Conservation (phyloP, 768 basidiomycete genomes). For the Auricularia sp. region DNA sequence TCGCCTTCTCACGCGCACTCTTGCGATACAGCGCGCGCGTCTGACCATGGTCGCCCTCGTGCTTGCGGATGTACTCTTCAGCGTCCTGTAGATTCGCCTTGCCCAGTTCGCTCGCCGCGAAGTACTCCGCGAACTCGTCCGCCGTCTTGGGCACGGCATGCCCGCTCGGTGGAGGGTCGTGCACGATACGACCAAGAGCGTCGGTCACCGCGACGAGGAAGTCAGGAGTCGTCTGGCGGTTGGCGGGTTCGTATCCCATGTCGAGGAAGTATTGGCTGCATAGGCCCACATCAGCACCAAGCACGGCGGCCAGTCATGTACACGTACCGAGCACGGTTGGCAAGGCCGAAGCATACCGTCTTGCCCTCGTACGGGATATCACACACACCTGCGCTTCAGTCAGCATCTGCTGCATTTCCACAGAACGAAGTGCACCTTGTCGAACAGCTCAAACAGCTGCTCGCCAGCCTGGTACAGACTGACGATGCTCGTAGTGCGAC, state of each 20-base stretch:
- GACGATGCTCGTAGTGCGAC: conserved; percentile 69
- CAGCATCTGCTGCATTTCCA: too few relatives aligned
- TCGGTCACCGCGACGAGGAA: conserved; percentile 61
- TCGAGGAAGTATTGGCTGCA: conserved; percentile 54
- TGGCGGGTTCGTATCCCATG: conserved; percentile 61
- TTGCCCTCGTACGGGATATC: conserved; percentile 50
- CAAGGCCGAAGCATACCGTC: conserved; percentile 68
- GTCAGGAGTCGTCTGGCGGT: conserved; percentile 79
- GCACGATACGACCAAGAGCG: conserved; percentile 45
- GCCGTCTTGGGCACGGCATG: conserved; percentile 40
- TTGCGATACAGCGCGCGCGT: conserved; percentile 21
- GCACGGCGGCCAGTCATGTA: background rate
- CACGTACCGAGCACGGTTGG: conserved; percentile 41
- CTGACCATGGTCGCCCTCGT: conserved; percentile 4
- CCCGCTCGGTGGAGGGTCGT: conserved; percentile 26
- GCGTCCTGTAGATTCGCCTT: conserved; percentile 24
- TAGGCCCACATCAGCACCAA: background rate
- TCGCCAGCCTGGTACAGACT: conserved; percentile 82
- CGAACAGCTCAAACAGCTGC: conserved; percentile 54
- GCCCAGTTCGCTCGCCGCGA: conserved; percentile 25
- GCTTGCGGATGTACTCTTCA: conserved; percentile 20
- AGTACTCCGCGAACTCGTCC: conserved; percentile 41
- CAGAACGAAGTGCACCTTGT: conserved; percentile 44
- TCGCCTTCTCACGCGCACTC: conserved; percentile 44
- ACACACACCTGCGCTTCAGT: conserved; percentile 31